Evolutionary conservation across 495 filamentous ascomycete genomes (phyloP).

Genomic region (Rhypophila decipiens): DNA sequence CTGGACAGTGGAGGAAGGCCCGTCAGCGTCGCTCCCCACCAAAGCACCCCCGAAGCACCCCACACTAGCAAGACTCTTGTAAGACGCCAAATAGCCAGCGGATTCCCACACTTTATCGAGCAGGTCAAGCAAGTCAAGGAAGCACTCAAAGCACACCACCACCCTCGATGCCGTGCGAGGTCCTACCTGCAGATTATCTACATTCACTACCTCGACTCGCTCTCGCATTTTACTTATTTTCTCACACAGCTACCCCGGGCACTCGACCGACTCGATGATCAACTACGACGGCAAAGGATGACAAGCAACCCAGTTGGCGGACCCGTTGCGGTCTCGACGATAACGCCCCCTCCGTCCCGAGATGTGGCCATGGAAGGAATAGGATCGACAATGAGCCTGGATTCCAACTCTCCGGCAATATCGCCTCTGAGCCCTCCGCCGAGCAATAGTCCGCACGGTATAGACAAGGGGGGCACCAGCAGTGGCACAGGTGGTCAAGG

Average conservation of each 20-base stretch:
- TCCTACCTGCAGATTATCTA: not conserved
- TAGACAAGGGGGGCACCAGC: not conserved
- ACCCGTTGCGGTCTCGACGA: conserved; percentile 19
- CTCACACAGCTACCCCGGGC: too few relatives aligned
- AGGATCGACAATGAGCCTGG: conserved; percentile 3
- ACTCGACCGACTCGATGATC: conserved; percentile 21
- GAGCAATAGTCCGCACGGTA: not conserved
- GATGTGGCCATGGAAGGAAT: conserved; percentile 14
- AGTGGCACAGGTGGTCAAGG: conserved; percentile 10
- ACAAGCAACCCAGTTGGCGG: conserved; percentile 17
- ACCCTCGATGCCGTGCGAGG: not conserved
- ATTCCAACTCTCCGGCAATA: conserved; percentile 17
- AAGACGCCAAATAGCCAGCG: not conserved
- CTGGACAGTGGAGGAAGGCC: not conserved
- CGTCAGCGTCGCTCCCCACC: not conserved
- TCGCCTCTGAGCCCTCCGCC: conserved; percentile 2
- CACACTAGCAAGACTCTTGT: not conserved
- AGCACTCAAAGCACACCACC: too few relatives aligned
- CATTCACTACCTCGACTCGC: conserved; percentile 3
- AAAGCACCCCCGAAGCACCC: not conserved
- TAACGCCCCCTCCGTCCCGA: conserved; percentile 9
- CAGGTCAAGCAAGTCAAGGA: too few relatives aligned
- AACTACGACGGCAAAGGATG: conserved; percentile 18
- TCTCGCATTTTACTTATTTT: not conserved
- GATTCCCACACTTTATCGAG: not conserved